Base-by-base conservation (phyloP, 345 rosid species). In the Eutrema japonicum region DNA sequence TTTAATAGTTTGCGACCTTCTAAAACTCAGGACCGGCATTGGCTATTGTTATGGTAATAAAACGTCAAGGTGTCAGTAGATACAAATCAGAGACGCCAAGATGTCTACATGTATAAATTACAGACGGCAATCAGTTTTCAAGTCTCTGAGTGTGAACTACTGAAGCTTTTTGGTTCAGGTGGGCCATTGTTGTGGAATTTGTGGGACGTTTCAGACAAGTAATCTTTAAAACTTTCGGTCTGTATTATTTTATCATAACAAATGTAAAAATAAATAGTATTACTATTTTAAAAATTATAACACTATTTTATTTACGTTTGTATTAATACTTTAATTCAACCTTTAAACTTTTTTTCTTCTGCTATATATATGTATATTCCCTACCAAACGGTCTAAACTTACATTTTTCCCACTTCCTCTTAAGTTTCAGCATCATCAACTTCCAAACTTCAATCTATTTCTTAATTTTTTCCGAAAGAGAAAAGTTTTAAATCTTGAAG, bases 151-250 rank as follows among this genome's bases (percentile, higher is more conserved):
- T 74, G 78, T 74, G 67, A 74, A 73, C 65, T 27, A 55, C 58
- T 56, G 8, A 55, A 65, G 13, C 51, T 48, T 40, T 66, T 13
- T 64, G 41, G 71, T 30, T 52, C 74, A 61, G 59, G 89, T 78
- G 90, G 82, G 80, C 82, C 88, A 84, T 8, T 41, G 51, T 42
- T 56, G 85, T 88, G 84, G 92, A 87, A 85, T 84, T 87, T 83
- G 36, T 79, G 48, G 82, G 63, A 71, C 68, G 82, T 80, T 64
- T 58, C 56, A 70, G 83, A 74, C 88, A 85, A 84, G 89, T 81
- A 80, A 82, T 75, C 86, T 77, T 64, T 4, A 50, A 78, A 38
- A 36, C 87, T 91, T 89, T 91, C 95, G 97, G 93, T 85, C 89
- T 81, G 4, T 78, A 68, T 65, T 66, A 79, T 60, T 66, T 14